Base-by-base conservation (phyloP, 805 yeast genomes). In the Teunomyces stri region DNA sequence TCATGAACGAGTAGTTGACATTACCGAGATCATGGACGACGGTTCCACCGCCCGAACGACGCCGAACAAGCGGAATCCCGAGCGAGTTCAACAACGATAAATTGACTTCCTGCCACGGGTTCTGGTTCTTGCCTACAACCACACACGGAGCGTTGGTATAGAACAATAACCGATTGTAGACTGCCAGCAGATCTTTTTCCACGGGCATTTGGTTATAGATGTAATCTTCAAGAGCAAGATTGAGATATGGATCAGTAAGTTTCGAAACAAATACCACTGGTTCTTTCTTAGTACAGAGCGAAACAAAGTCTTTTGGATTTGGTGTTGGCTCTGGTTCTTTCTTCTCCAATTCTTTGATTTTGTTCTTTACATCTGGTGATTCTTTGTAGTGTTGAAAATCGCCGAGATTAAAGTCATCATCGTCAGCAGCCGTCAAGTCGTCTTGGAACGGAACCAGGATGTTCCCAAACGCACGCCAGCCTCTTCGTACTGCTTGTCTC, bases 91-190 rank as follows among this genome's bases (percentile, higher is more conserved):
- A 67, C 11, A 80, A 58, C 0, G 80, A 75, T 2, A 94, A 47
- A 56, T 88, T 87, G 34, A 83, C 76, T 61, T 94, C 99, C 49
- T 82, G 80, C 89, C 92, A 92, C 2, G 97, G 96, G 52, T 90
- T 94, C 65, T 94, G 99, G 60, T 94, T 94, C 59, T 95, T 89
- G 0, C 99, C 99, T 10, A 94, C 74, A 1, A 94, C 96, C n/a
- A 90, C 89, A 62, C 96, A 88, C 0, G 92, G 89, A 2, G 79
- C 63, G 61, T 94, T 94, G 30, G 76, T 73, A 61, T 94, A 94
- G 46, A 92, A 74, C 49, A 89, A 60, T 25, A 94, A 68, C 46
- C 95, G 65, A 48, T 80, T 78, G 42, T 68, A 70, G 30, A 64
- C 58, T 4, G 53, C 48, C 22, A 50, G 37, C 3, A 47, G 43